phyloP scores from a whole-genome alignment of 257 asterid genomes.

The Solanum appendiculatum region DNA sequence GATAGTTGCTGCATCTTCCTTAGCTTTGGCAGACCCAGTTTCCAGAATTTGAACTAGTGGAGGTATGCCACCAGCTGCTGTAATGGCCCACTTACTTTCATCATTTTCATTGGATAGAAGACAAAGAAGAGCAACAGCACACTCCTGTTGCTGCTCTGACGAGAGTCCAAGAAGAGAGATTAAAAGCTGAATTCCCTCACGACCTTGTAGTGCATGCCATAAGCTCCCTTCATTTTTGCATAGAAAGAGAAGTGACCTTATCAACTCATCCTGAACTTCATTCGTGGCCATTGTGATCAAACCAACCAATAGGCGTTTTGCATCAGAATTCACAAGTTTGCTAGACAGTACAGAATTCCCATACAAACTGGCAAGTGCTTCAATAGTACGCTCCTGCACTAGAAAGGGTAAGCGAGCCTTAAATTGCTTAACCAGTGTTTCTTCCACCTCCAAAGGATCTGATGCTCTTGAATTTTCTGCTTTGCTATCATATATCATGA shows the following conservation, averaged over 20 bases:
- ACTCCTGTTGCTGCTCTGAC: slow-evolving; percentile 99
- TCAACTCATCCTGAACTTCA: slow-evolving; percentile 92
- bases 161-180: slow-evolving; percentile 98
- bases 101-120: slow-evolving; percentile 87
- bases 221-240: slow-evolving; percentile 81
- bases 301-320: slow-evolving; percentile 86
- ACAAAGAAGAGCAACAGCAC: slow-evolving; percentile 93
- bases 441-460: slow-evolving; percentile 84
- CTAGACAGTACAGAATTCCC: slow-evolving; percentile 67
- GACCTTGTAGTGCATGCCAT: slow-evolving; percentile 99
- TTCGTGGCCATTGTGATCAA: slow-evolving; percentile 88
- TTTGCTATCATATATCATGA: slow-evolving; percentile 87
- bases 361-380: slow-evolving; percentile 97
- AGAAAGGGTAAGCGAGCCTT: slow-evolving; percentile 54
- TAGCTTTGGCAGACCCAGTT: slow-evolving; percentile 93
- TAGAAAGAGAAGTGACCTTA: slow-evolving; percentile 70
- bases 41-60: slow-evolving; percentile 97
- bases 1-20: slow-evolving; percentile 95
- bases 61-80: slow-evolving; percentile 99
- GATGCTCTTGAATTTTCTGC: slow-evolving; percentile 81
- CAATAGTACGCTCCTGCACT: slow-evolving; percentile 94
- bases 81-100: slow-evolving; percentile 99
- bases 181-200: slow-evolving; percentile 95
- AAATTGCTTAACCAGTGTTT: slow-evolving; percentile 68
- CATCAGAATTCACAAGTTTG: slow-evolving; percentile 84